These are phyloP conservation scores for Chlorella sp. DNA, from an alignment of 139 green algal species.

Conservation along the genomic window DNA sequence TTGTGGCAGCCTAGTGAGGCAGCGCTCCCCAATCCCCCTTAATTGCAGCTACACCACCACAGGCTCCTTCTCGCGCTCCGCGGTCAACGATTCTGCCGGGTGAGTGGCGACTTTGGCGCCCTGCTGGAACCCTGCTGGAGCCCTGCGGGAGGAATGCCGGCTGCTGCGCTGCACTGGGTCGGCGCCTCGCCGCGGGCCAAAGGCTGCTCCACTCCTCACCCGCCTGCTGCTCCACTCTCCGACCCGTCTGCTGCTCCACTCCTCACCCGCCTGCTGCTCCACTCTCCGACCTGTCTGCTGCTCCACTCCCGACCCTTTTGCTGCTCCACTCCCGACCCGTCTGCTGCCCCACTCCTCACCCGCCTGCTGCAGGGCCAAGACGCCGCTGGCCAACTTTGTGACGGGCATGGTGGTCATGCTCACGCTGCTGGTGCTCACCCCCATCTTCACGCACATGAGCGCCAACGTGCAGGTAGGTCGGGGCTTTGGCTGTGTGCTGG, in stretches of 20 bases:
- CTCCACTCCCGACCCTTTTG: not conserved
- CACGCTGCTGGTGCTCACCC: conserved; percentile 80
- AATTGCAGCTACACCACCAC: conserved; percentile 83
- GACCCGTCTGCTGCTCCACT: too few species aligned
- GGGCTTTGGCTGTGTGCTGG: too few species aligned
- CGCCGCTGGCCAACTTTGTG: conserved; percentile 61
- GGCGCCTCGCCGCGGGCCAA: too few species aligned
- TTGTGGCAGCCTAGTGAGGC: not conserved
- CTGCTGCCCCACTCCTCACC: not conserved
- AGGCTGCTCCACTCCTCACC: too few species aligned
- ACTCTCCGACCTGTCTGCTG: not conserved
- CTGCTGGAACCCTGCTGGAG: not conserved
- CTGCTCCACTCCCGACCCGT: not conserved
- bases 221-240: not conserved
- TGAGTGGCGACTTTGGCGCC: not conserved
- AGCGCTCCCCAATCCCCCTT: not conserved
- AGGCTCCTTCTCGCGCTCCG: conserved; percentile 87
- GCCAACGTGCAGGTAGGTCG: conserved; percentile 58
- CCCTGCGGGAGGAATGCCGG: not conserved
- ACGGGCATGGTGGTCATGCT: conserved; percentile 68
- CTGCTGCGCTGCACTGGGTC: too few species aligned
- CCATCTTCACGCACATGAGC: conserved; percentile 75
- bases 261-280: too few species aligned
- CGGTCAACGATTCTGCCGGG: conserved; percentile 71
- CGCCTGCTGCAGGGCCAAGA: conserved; percentile 48